A percentile compares a stretch with the other conserved stretches of the same genome.
Conservation (phyloP, 2,329 filamentous ascomycete species). For the Xylaria sp. region DNA sequence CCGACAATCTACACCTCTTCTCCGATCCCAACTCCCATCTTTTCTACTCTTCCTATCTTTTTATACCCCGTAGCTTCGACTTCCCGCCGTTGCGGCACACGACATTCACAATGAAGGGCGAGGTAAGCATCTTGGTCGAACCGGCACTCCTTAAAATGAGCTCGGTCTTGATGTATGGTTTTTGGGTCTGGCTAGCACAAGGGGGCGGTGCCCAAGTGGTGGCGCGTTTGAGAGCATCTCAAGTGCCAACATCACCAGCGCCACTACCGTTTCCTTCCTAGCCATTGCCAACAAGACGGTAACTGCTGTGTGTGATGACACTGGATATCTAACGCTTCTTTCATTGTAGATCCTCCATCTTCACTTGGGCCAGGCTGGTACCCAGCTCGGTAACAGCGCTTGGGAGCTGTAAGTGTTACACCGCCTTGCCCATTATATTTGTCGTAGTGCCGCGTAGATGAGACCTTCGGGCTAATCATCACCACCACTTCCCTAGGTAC, state of each 20-base stretch:
- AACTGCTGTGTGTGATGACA: not conserved
- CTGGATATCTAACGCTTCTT: slow-evolving; percentile 36
- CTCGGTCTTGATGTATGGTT: not conserved
- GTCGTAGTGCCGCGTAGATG: not conserved
- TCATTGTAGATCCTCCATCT: slow-evolving; percentile 68
- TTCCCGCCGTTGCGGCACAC: slow-evolving; percentile 33
- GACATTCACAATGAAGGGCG: slow-evolving; percentile 64
- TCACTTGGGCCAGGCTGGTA: slow-evolving; percentile 75
- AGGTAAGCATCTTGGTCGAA: slow-evolving; percentile 56
- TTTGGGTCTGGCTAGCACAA: not conserved
- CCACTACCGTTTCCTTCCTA: not conserved
- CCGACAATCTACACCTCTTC: slow-evolving; percentile 21
- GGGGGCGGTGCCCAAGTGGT: not conserved
- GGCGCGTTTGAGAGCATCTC: slow-evolving; percentile 1
- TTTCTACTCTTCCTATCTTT: slow-evolving; percentile 8
- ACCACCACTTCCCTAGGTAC: slow-evolving; percentile 61
- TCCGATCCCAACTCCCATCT: slow-evolving; percentile 27
- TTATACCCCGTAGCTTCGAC: slow-evolving; percentile 19
- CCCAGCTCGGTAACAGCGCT: slow-evolving; percentile 78
- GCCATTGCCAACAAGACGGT: slow-evolving; percentile 14
- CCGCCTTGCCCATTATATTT: slow-evolving; percentile 29
- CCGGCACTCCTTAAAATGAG: slow-evolving; percentile 32
- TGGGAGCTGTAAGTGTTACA: slow-evolving; percentile 75
- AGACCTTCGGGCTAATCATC: slow-evolving; percentile 21
- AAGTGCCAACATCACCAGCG: not conserved